Conservation (phyloP, 2,329 filamentous ascomycete species). For the Didymella exigua region DNA sequence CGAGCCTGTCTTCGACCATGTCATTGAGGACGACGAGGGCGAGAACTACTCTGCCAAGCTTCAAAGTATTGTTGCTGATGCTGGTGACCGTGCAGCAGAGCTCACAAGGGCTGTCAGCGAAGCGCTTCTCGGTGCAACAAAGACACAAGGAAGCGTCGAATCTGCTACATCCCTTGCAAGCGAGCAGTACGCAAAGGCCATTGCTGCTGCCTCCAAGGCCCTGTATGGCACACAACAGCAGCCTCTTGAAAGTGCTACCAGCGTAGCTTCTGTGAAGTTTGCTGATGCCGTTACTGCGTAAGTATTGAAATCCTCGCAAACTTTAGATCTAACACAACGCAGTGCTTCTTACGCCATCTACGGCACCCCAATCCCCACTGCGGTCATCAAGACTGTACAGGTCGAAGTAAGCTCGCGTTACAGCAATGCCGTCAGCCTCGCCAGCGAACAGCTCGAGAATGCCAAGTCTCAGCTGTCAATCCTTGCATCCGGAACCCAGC, state of each 20-base stretch:
- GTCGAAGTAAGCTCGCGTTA: conserved; percentile 62
- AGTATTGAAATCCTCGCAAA: conserved; percentile 31
- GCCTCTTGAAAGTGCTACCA: conserved; percentile 53
- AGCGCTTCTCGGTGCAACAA: conserved; percentile 56
- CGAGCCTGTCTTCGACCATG: conserved; percentile 56
- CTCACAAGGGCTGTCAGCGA: conserved; percentile 63
- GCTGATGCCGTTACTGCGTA: conserved; percentile 63
- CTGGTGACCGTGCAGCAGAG: conserved; percentile 59
- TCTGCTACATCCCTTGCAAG: conserved; percentile 60
- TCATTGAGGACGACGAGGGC: conserved; percentile 55
- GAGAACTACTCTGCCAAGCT: conserved; percentile 57
- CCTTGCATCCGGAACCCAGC: conserved; percentile 70
- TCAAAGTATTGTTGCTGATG: conserved; percentile 58
- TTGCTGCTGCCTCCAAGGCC: conserved; percentile 62
- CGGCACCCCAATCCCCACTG: conserved; percentile 56
- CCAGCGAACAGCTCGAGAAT: conserved; percentile 68
- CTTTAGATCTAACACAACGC: conserved; percentile 21
- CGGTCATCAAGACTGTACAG: conserved; percentile 52
- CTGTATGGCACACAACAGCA: conserved; percentile 58
- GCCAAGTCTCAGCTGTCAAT: conserved; percentile 71
- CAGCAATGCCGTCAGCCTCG: conserved; percentile 67
- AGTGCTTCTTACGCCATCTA: conserved; percentile 63
- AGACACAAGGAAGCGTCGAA: conserved; percentile 55
- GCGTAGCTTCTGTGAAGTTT: conserved; percentile 61
- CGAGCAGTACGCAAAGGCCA: conserved; percentile 62